A percentile compares a stretch with the other conserved stretches of the same genome.
These are phyloP conservation scores for Solanum boliviense DNA, from an alignment of 257 asterid genomes.

Conservation along the genomic window DNA sequence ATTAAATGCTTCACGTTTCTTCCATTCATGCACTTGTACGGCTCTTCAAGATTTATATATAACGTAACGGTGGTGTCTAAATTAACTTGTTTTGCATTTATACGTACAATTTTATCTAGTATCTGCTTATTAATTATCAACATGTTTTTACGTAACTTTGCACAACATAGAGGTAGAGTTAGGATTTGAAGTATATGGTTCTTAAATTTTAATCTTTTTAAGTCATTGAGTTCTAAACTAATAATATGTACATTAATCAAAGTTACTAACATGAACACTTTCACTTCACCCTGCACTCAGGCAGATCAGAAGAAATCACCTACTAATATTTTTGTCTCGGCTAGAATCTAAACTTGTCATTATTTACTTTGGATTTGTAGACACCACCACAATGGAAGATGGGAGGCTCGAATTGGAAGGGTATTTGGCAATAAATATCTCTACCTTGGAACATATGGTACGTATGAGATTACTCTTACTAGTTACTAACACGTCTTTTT, in stretches of 20 bases:
- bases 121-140: neutral
- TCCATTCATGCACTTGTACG: neutral
- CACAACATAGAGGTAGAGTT: neutral
- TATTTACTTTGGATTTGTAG: slow-evolving; percentile 17
- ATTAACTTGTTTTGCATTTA: neutral
- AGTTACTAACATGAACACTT: neutral
- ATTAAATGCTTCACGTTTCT: neutral
- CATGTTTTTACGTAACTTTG: neutral
- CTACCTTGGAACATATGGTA: slow-evolving; percentile 94
- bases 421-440: slow-evolving; percentile 95
- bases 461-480: neutral
- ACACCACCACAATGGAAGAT: slow-evolving; percentile 95
- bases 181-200: neutral
- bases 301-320: neutral
- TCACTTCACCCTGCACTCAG: neutral
- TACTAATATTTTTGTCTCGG: neutral
- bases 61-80: neutral
- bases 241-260: neutral
- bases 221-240: neutral
- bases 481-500: neutral
- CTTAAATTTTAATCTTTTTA: neutral
- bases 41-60: neutral
- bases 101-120: neutral
- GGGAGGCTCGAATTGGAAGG: slow-evolving; percentile 98
- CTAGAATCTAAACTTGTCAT: neutral